phyloP scores from a whole-genome alignment of 805 yeast genomes.

The Jamesozyma jinghongensis region DNA sequence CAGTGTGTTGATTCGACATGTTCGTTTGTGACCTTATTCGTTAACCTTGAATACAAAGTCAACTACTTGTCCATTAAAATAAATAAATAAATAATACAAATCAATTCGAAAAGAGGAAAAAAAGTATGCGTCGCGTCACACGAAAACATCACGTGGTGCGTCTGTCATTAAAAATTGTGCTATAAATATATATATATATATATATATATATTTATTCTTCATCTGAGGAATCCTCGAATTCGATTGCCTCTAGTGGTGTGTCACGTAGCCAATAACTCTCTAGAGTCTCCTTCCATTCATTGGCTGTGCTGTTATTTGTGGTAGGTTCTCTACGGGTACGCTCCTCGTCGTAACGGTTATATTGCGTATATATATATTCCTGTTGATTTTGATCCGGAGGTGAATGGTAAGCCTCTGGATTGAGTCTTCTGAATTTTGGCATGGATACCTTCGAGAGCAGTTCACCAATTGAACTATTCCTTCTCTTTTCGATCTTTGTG shows the following conservation, averaged over 20 bases:
- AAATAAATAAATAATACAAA: too few relatives aligned
- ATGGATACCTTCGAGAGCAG: neutral
- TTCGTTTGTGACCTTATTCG: neutral
- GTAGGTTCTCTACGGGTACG: neutral
- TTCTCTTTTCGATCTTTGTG: neutral
- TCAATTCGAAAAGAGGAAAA: too few relatives aligned
- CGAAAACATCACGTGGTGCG: too few relatives aligned
- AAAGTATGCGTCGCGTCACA: too few relatives aligned
- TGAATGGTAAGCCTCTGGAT: conserved; percentile 7
- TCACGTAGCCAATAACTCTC: conserved; percentile 22
- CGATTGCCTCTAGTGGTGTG: conserved; percentile 17
- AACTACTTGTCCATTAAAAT: too few relatives aligned
- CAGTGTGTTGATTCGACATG: neutral
- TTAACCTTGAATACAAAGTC: too few relatives aligned
- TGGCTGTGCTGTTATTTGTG: conserved; percentile 4
- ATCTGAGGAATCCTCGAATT: conserved; percentile 28
- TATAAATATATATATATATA: too few relatives aligned
- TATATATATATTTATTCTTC: conserved; percentile 12
- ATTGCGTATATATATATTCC: conserved; percentile 2
- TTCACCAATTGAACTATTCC: neutral
- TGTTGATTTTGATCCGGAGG: too few relatives aligned
- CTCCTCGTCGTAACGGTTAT: conserved; percentile 5
- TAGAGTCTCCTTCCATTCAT: conserved; percentile 11
- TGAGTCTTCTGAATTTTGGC: conserved; percentile 3
- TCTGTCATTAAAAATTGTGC: too few relatives aligned